Percentiles rank a stretch among this genome's conserved stretches.
Evolutionary conservation across 129 eudicot species (phyloP).

Genomic region (Rutidosis leptorrhynchoides): DNA sequence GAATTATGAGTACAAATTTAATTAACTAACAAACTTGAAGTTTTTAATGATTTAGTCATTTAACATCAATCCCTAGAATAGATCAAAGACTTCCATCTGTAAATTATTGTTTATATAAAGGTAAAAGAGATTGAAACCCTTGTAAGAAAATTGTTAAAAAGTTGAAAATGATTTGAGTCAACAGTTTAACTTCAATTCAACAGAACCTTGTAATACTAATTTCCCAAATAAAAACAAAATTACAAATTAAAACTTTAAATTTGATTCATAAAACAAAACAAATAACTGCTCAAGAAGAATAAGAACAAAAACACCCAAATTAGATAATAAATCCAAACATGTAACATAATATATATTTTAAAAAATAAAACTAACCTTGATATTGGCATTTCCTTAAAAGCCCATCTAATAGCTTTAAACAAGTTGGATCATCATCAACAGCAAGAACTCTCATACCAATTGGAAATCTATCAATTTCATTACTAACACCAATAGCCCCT

Average conservation of each 20-base stretch:
- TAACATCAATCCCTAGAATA: constrained; percentile 21
- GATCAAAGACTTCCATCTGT: constrained; percentile 22
- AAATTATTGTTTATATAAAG: neutral
- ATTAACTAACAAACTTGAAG: constrained; percentile 4
- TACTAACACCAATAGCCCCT: constrained; percentile 35
- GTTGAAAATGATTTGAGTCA: neutral
- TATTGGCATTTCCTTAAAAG: constrained; percentile 79
- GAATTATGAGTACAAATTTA: constrained; percentile 1
- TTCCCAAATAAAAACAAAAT: neutral
- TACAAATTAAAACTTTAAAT: constrained; percentile 6
- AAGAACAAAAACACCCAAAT: constrained; percentile 1
- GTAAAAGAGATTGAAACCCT: constrained; percentile 1
- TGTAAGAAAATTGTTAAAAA: neutral
- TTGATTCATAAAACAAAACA: constrained; percentile 12
- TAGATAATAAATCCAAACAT: constrained; percentile 15
- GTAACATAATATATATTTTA: neutral
- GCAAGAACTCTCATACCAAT: constrained; percentile 96
- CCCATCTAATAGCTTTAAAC: constrained; percentile 68
- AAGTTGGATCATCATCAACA: constrained; percentile 86
- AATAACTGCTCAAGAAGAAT: neutral
- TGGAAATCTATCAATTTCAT: constrained; percentile 64
- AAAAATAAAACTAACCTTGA: constrained; percentile 47
- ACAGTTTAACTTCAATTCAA: neutral
- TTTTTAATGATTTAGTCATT: constrained; percentile 1
- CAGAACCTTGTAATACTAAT: constrained; percentile 5